phyloP scores from a whole-genome alignment of 2,329 filamentous ascomycete genomes.

The Westerdykella ornata region DNA sequence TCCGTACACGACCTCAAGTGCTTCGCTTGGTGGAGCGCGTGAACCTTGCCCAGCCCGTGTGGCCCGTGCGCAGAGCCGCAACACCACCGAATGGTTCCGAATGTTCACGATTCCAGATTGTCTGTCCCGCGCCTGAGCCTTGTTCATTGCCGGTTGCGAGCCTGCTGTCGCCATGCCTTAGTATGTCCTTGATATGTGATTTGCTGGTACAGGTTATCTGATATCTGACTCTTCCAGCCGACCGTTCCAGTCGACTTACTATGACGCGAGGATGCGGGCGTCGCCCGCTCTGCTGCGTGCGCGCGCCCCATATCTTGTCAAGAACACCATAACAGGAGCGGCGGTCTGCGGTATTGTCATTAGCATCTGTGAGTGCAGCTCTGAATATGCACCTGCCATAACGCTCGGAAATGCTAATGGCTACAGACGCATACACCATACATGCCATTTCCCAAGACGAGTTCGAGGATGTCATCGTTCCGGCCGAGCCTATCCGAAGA shows the following conservation, averaged over 20 bases:
- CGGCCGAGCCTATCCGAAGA: slow-evolving; percentile 59
- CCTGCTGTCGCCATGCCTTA: slow-evolving; percentile 27
- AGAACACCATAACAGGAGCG: slow-evolving; percentile 78
- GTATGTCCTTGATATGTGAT: slow-evolving; percentile 17
- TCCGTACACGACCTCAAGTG: too few species aligned
- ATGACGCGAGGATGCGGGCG: slow-evolving; percentile 79
- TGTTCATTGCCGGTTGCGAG: background rate
- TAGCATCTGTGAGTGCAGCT: slow-evolving; percentile 62
- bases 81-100: slow-evolving; percentile 3
- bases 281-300: slow-evolving; percentile 85
- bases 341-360: slow-evolving; percentile 68
- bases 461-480: slow-evolving; percentile 91
- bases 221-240: slow-evolving; percentile 22
- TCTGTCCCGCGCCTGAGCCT: background rate
- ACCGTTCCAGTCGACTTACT: slow-evolving; percentile 70
- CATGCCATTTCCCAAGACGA: slow-evolving; percentile 89
- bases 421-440: slow-evolving; percentile 63
- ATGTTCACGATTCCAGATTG: background rate
- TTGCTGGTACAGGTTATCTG: background rate
- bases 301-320: slow-evolving; percentile 83
- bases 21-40: background rate
- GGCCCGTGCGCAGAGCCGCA: slow-evolving; percentile 5
- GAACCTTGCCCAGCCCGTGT: slow-evolving; percentile 2
- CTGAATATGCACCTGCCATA: slow-evolving; percentile 8
- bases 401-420: background rate